Percentiles rank a stretch among this genome's conserved stretches.
Evolutionary conservation across 2,329 filamentous ascomycete genomes (phyloP).

Genomic region (Aspergillus ochraceus): DNA sequence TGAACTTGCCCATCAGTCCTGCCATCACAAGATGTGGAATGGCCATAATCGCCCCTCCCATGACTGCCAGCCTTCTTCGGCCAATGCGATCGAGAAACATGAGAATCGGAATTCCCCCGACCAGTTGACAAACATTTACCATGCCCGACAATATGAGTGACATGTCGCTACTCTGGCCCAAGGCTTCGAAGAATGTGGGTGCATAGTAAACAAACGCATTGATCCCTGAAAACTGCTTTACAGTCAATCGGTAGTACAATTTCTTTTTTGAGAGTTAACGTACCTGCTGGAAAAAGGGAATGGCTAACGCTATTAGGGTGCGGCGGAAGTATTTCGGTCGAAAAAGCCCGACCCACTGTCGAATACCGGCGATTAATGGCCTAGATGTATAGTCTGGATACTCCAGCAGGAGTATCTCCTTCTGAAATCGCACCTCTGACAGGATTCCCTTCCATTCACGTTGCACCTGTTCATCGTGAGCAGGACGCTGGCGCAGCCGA

Average conservation of each 20-base stretch:
- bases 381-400: neutral
- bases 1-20: conserved; percentile 21
- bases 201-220: conserved; percentile 54
- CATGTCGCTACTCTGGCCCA: conserved; percentile 31
- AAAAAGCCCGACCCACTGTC: neutral
- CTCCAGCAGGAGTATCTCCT: conserved; percentile 9
- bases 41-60: conserved; percentile 31
- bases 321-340: conserved; percentile 2
- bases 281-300: conserved; percentile 46
- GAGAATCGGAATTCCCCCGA: conserved; percentile 29
- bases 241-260: neutral
- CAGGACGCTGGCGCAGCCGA: conserved; percentile 48
- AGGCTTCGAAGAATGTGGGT: conserved; percentile 48
- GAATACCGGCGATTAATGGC: neutral
- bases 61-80: conserved; percentile 27
- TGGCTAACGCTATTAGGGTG: conserved; percentile 32
- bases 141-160: conserved; percentile 35
- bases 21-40: conserved; percentile 32
- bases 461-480: conserved; percentile 48
- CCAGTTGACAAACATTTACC: conserved; percentile 37
- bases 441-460: conserved; percentile 50
- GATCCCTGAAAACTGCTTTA: conserved; percentile 38
- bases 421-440: conserved; percentile 53
- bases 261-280: neutral
- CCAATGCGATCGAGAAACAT: conserved; percentile 35